phyloP scores from a whole-genome alignment of 192 early-diverging fungal species.

The Rhizophagus sp. region DNA sequence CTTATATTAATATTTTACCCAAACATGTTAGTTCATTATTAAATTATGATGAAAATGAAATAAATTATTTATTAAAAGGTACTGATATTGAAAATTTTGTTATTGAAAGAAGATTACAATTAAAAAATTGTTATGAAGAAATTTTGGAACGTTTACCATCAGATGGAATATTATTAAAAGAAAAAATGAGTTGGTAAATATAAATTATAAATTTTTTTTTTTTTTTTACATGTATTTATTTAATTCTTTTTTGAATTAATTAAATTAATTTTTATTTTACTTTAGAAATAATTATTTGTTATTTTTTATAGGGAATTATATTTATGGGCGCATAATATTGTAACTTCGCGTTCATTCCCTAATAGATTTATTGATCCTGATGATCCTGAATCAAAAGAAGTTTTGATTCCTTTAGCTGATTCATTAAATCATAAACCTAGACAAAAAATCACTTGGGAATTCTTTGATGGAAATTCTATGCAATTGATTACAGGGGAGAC shows the following conservation, averaged over 20 bases:
- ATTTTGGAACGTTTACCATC: too few relatives aligned
- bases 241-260: too few relatives aligned
- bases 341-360: background rate
- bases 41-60: background rate
- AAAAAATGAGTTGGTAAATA: too few relatives aligned
- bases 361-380: background rate
- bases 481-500: background rate
- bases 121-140: background rate
- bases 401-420: background rate
- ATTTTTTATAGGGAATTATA: background rate
- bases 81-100: background rate
- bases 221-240: too few relatives aligned
- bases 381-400: background rate
- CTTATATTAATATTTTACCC: constrained; percentile 9
- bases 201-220: too few relatives aligned
- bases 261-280: too few relatives aligned
- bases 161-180: too few relatives aligned
- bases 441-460: constrained; percentile 10
- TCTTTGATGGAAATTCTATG: background rate
- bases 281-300: background rate
- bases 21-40: background rate
- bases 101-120: background rate
- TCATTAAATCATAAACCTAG: constrained; percentile 9
- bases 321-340: constrained; percentile 1
- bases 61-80: background rate